These are phyloP conservation scores for Leptographium galeiforme DNA, from an alignment of 2,329 filamentous ascomycete genomes.

Conservation along the genomic window DNA sequence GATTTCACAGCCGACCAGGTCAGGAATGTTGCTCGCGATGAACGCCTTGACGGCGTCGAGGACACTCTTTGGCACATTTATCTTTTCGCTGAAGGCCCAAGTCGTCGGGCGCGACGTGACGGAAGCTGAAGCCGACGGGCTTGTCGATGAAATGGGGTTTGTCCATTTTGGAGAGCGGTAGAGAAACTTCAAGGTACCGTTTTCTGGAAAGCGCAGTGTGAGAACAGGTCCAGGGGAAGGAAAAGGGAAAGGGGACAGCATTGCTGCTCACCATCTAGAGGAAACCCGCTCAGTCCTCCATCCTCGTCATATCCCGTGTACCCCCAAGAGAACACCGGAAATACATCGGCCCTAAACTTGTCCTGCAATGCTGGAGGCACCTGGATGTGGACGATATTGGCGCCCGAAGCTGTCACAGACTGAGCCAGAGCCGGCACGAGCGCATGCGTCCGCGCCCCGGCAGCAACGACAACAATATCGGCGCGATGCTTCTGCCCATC, in stretches of 20 bases:
- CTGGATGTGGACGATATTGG: not conserved
- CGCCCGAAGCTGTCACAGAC: not conserved
- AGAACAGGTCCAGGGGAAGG: too few species aligned
- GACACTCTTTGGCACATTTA: not conserved
- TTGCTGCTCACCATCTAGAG: not conserved
- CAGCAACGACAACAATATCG: not conserved
- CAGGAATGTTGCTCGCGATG: not conserved
- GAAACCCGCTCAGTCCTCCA: not conserved
- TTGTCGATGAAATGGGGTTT: not conserved
- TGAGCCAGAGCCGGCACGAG: not conserved
- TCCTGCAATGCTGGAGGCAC: not conserved
- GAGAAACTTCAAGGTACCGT: not conserved
- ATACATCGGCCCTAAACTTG: not conserved
- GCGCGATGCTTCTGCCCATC: not conserved
- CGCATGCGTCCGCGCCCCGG: not conserved
- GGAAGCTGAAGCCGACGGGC: not conserved
- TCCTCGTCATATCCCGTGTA: not conserved
- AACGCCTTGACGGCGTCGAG: not conserved
- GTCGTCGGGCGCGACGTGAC: not conserved
- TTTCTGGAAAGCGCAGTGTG: not conserved
- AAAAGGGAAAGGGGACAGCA: not conserved
- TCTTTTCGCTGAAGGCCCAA: not conserved
- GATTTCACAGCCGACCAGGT: slow-evolving; percentile 1
- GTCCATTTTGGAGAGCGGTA: slow-evolving; percentile 1
- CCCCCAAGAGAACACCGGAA: not conserved